phyloP scores from a whole-genome alignment of 73 alveolate species.

The Paramecium primaurelia region DNA sequence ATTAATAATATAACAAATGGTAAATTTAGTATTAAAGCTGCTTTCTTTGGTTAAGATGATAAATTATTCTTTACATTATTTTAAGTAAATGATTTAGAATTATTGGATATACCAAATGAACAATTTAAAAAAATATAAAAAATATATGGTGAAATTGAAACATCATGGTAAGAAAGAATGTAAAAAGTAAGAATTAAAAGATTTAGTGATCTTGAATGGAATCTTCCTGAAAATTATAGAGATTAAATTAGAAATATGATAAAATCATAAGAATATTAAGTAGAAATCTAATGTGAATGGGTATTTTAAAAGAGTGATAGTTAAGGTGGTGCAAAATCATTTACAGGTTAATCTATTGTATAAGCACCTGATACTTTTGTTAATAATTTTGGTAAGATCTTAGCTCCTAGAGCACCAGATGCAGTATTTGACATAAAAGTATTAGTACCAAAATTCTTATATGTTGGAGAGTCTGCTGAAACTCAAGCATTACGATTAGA shows the following conservation, averaged over 20 bases:
- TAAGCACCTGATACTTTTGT: conserved; percentile 43
- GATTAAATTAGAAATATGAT: conserved; percentile 44
- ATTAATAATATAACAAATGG: conserved; percentile 78
- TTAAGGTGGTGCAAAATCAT: conserved; percentile 28
- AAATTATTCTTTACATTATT: conserved; percentile 35
- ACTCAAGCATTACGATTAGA: conserved; percentile 25
- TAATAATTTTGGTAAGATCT: conserved; percentile 35
- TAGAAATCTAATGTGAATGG: conserved; percentile 36
- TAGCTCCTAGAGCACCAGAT: conserved; percentile 47
- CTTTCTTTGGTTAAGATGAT: conserved; percentile 24
- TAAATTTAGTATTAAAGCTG: conserved; percentile 27
- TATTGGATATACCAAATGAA: conserved; percentile 39
- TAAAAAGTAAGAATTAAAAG: conserved; percentile 18
- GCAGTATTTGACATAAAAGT: conserved; percentile 40
- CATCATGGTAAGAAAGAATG: conserved; percentile 55
- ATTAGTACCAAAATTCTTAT: conserved; percentile 12
- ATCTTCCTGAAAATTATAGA: conserved; percentile 51
- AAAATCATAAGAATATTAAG: conserved; percentile 5
- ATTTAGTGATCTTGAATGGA: conserved; percentile 50
- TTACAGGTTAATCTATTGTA: not conserved
- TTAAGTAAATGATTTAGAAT: conserved; percentile 49
- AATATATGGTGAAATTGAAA: conserved; percentile 44
- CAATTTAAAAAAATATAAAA: not conserved
- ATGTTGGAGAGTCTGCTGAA: conserved; percentile 40
- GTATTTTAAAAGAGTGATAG: conserved; percentile 11